phyloP scores from a whole-genome alignment of 2,329 filamentous ascomycete genomes.

The Rhinocladiella mackenziei region DNA sequence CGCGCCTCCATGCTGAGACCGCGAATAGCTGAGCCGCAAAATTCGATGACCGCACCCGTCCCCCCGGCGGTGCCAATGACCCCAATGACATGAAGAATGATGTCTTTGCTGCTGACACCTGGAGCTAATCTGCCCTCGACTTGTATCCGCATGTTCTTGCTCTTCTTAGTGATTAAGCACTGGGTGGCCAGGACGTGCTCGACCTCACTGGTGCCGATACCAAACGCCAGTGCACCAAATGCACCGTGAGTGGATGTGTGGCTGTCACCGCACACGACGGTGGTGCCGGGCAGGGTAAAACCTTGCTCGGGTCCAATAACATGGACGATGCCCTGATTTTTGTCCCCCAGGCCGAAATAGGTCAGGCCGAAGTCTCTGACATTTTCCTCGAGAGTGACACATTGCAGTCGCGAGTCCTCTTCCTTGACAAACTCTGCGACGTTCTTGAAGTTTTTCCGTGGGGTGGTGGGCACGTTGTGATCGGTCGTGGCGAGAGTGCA shows the following conservation, averaged over 20 bases:
- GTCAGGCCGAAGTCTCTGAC: slow-evolving; percentile 94
- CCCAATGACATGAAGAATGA: slow-evolving; percentile 89
- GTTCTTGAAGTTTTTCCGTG: slow-evolving; percentile 88
- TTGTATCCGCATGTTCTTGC: slow-evolving; percentile 98
- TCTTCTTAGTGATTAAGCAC: slow-evolving; percentile 87
- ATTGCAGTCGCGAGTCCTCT: slow-evolving; percentile 88
- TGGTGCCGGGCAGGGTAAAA: slow-evolving; percentile 95
- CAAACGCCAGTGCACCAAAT: slow-evolving; percentile 90
- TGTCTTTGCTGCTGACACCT: slow-evolving; percentile 93
- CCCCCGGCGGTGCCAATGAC: slow-evolving; percentile 92
- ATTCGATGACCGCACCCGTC: slow-evolving; percentile 92
- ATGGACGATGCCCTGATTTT: slow-evolving; percentile 96
- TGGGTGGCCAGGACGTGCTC: slow-evolving; percentile 98
- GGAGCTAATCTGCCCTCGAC: slow-evolving; percentile 85
- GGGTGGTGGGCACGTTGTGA: slow-evolving; percentile 93
- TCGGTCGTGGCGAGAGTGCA: slow-evolving; percentile 96
- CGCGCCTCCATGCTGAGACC: slow-evolving; percentile 89
- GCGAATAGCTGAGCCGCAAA: slow-evolving; percentile 90
- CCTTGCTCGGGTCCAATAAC: slow-evolving; percentile 98
- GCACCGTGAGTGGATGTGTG: slow-evolving; percentile 98
- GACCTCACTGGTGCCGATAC: slow-evolving; percentile 96
- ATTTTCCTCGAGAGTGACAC: slow-evolving; percentile 92
- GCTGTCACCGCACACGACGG: slow-evolving; percentile 94
- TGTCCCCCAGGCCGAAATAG: slow-evolving; percentile 94
- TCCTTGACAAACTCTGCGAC: slow-evolving; percentile 92